Conservation (phyloP, 148 eudicot genomes). For the Pouteria glomerata region DNA sequence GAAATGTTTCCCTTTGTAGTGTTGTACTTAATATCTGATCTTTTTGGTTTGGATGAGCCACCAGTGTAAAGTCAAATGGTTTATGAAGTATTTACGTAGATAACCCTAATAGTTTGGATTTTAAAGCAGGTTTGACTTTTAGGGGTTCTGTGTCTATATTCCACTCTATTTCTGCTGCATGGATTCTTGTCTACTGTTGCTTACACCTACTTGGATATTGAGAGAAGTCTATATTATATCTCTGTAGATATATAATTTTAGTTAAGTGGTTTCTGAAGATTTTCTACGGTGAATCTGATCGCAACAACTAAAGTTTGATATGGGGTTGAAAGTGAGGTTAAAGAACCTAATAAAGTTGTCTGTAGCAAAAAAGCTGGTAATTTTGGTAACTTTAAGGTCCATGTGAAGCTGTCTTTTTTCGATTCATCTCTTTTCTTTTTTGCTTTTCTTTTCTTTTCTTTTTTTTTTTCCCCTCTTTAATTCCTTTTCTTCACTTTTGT, state of each 20-base stretch:
- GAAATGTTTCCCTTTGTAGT: neutral
- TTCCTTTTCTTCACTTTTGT: neutral
- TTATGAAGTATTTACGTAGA: neutral
- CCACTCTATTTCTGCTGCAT: neutral
- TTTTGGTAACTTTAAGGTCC: constrained; percentile 15
- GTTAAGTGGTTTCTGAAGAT: constrained; percentile 4
- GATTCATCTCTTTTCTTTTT: constrained; percentile 1
- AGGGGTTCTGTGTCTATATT: neutral
- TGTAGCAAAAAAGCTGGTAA: constrained; percentile 9
- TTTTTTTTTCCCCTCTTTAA: neutral
- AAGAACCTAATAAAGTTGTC: constrained; percentile 4
- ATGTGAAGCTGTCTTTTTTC: constrained; percentile 24
- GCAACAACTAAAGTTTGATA: constrained; percentile 1
- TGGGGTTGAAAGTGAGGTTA: constrained; percentile 7
- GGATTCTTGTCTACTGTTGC: neutral
- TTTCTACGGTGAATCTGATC: neutral
- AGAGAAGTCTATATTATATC: neutral
- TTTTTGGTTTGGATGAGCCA: constrained; percentile 6
- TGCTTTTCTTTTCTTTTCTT: constrained; percentile 11
- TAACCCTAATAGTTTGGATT: neutral
- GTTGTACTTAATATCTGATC: constrained; percentile 6
- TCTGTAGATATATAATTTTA: neutral
- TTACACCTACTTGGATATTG: neutral
- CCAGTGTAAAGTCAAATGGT: neutral
- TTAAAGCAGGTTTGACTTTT: neutral